These are phyloP conservation scores for Mycena venus DNA, from an alignment of 768 basidiomycete species.

Conservation along the genomic window DNA sequence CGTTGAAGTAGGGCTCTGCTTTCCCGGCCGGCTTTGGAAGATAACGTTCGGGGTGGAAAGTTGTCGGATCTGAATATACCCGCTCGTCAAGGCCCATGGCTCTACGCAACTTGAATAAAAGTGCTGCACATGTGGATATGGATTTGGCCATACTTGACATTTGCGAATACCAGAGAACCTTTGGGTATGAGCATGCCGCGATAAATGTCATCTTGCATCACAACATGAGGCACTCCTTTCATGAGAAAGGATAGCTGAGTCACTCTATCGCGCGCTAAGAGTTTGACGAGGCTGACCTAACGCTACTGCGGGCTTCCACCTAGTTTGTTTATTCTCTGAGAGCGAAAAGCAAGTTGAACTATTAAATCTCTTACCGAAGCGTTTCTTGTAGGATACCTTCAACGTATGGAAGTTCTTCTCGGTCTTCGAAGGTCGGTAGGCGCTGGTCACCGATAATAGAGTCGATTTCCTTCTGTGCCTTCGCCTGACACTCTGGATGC, in stretches of 20 bases:
- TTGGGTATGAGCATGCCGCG: conserved; percentile 51
- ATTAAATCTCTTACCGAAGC: not conserved
- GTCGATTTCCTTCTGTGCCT: conserved; percentile 49
- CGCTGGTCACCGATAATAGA: conserved; percentile 41
- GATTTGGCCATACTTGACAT: no score
- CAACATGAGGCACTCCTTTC: conserved; percentile 48
- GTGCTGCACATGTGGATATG: no score
- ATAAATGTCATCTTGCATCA: conserved; percentile 50
- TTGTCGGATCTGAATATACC: conserved; percentile 41
- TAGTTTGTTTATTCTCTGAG: no score
- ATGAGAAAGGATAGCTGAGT: not conserved
- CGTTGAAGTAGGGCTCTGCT: conserved; percentile 13
- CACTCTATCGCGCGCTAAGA: no score
- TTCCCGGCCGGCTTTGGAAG: conserved; percentile 30
- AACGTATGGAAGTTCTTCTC: conserved; percentile 37
- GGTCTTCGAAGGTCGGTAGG: conserved; percentile 41
- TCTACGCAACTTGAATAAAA: no score
- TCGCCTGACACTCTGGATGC: conserved; percentile 46
- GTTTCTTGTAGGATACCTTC: conserved; percentile 15
- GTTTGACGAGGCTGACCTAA: no score
- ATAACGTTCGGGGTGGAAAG: conserved; percentile 44
- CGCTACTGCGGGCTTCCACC: not conserved
- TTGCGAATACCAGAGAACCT: conserved; percentile 40
- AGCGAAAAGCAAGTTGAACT: not conserved
- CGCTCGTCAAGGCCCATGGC: conserved; percentile 41